Conservation (phyloP, 306 rosid genomes). For the Gynostemma pentaphyllum region DNA sequence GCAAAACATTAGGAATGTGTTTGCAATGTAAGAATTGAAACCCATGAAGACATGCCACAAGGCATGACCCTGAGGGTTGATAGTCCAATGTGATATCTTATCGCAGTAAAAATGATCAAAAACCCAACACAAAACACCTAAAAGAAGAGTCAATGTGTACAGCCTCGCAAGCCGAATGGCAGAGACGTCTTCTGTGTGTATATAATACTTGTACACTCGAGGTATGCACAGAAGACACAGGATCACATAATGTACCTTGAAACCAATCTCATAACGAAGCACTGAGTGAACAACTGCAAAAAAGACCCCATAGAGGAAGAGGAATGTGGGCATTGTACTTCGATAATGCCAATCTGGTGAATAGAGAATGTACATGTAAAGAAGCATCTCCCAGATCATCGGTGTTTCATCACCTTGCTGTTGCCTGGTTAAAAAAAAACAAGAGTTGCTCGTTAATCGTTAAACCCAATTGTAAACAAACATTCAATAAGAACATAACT, state of each 20-base stretch:
- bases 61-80: conserved; percentile 86
- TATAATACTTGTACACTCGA: conserved; percentile 84
- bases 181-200: conserved; percentile 37
- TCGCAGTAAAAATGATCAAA: conserved; percentile 51
- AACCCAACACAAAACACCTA: conserved; percentile 60
- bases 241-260: conserved; percentile 55
- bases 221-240: conserved; percentile 74
- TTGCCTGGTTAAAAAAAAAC: conserved; percentile 43
- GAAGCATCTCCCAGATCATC: conserved; percentile 87
- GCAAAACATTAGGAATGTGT: conserved; percentile 87
- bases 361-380: conserved; percentile 71
- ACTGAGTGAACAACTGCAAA: conserved; percentile 51
- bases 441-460: not conserved
- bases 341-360: conserved; percentile 92
- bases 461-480: not conserved
- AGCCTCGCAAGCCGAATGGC: conserved; percentile 54
- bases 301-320: conserved; percentile 55
- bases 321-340: conserved; percentile 75
- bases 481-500: not conserved
- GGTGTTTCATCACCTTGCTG: conserved; percentile 89
- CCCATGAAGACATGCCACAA: conserved; percentile 82
- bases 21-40: conserved; percentile 53
- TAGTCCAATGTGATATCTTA: conserved; percentile 41
- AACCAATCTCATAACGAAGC: conserved; percentile 45
- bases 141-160: conserved; percentile 41